Conservation (phyloP, 169 alveolate genomes). For the Eimeria maxima region DNA sequence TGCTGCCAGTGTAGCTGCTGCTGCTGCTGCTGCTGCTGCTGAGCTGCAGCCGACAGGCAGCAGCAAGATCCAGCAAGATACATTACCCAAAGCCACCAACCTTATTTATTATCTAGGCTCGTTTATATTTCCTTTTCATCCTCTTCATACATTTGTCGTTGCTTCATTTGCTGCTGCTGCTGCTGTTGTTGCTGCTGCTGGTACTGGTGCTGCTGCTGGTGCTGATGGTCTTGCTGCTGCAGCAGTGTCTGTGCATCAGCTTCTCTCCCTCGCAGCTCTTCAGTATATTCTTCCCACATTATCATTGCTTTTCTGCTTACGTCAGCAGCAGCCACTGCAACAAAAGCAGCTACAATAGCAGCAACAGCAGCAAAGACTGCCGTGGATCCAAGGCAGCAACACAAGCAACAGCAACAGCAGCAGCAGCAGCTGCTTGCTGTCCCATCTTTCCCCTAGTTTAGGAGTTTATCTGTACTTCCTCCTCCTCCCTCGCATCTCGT, state of each 20-base stretch:
- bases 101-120: not conserved
- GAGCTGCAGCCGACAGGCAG: not conserved
- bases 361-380: no score
- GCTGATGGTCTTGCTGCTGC: not conserved
- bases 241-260: not conserved
- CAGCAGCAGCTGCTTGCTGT: not conserved
- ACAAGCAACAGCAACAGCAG: slow-evolving; percentile 7
- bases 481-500: not conserved
- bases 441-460: not conserved
- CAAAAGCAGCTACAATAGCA: slow-evolving; percentile 10
- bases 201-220: slow-evolving; percentile 22
- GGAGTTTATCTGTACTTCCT: not conserved
- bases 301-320: not conserved
- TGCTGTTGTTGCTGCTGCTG: not conserved
- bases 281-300: not conserved
- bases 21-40: slow-evolving; percentile 34
- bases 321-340: slow-evolving; percentile 15
- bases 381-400: not conserved
- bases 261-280: not conserved
- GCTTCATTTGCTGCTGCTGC: not conserved
- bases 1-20: not conserved
- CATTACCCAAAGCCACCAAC: no score
- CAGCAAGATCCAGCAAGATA: not conserved
- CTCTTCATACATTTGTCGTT: not conserved
- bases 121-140: not conserved